A percentile compares a stretch with the other conserved stretches of the same genome.
Evolutionary conservation across 495 filamentous ascomycete species (phyloP).

Genomic region (Penicillium atrosanguineum): DNA sequence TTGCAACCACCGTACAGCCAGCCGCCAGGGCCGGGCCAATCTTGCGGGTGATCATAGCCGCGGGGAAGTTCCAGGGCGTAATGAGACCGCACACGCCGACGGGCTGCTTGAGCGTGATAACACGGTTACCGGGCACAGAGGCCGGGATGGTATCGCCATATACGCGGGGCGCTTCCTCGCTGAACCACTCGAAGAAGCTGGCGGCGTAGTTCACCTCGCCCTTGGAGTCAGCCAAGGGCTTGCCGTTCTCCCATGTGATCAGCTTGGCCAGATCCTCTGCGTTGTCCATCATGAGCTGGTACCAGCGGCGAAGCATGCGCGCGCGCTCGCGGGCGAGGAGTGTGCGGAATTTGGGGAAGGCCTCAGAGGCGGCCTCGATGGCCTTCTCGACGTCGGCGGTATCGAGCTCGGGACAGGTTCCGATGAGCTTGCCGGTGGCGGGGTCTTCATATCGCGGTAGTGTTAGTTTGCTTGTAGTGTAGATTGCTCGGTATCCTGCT

Average conservation of each 20-base stretch:
- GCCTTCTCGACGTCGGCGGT: slow-evolving; percentile 71
- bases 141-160: slow-evolving; percentile 77
- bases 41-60: slow-evolving; percentile 90
- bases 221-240: slow-evolving; percentile 67
- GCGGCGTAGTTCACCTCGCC: slow-evolving; percentile 72
- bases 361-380: slow-evolving; percentile 70
- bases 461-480: not conserved
- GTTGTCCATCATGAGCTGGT: slow-evolving; percentile 84
- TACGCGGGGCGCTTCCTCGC: slow-evolving; percentile 66
- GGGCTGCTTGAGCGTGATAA: slow-evolving; percentile 79
- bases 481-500: not conserved
- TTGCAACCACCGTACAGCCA: slow-evolving; percentile 81
- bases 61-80: slow-evolving; percentile 96
- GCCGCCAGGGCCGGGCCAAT: slow-evolving; percentile 80
- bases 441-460: slow-evolving; percentile 56
- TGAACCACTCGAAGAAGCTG: slow-evolving; percentile 76
- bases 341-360: slow-evolving; percentile 72
- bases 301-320: slow-evolving; percentile 84
- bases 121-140: slow-evolving; percentile 65
- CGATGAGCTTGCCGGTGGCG: slow-evolving; percentile 73
- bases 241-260: slow-evolving; percentile 84
- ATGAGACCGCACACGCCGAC: slow-evolving; percentile 93
- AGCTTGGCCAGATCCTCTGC: slow-evolving; percentile 82
- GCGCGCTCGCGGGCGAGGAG: slow-evolving; percentile 78
- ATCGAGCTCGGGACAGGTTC: slow-evolving; percentile 79